Base-by-base conservation (phyloP, 768 basidiomycete species). In the Steccherinum ochraceum region DNA sequence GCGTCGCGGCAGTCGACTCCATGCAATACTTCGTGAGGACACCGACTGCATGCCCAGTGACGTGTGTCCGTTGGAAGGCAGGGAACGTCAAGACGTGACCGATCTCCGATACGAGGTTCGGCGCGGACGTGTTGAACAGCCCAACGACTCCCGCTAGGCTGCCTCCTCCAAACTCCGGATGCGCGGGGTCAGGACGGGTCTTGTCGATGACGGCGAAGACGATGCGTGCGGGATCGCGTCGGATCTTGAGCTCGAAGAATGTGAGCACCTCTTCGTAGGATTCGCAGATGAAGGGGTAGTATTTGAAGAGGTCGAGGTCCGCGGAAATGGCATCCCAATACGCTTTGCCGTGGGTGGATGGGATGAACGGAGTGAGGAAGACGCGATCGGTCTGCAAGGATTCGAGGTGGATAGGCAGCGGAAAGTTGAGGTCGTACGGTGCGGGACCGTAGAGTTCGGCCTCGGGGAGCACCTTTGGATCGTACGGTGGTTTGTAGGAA, bases 161-260 rank as follows among this genome's bases (percentile, higher is more conserved):
- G 40, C 58, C 61, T 16, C 65, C 68, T 3, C 58, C 59, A 50
- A 59, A 60, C 24, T 61, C 61, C 1, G 64, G 61, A 45, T 63
- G 66, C 13, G 50, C 42, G 4, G 59, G 26, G 25, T 67, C 59
- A 10, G 61, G 60, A 39, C 60, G 58, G 3, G 66, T 67, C 46
- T 68, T 69, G 57, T 79, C 78, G 52, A 72, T 67, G 40, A 65
- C 65, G 40, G 70, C 71, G 52, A 71, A 74, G 1, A 72, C 40
- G 21, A 70, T 7, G n/a, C 52, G 48, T 19, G 24, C 44, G 19
- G 64, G 55, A 52, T 51, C 4, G 18, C 44, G 46, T 21, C 61
- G 58, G n/a, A 63, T 52, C 19, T n/a, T 12, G 16, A 26, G 20
- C 51, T 67, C 66, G 45, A 59, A 24, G 49, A 44, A 57, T 4